phyloP scores from a whole-genome alignment of 768 basidiomycete species.

The Lepiota brunneoincarnata region DNA sequence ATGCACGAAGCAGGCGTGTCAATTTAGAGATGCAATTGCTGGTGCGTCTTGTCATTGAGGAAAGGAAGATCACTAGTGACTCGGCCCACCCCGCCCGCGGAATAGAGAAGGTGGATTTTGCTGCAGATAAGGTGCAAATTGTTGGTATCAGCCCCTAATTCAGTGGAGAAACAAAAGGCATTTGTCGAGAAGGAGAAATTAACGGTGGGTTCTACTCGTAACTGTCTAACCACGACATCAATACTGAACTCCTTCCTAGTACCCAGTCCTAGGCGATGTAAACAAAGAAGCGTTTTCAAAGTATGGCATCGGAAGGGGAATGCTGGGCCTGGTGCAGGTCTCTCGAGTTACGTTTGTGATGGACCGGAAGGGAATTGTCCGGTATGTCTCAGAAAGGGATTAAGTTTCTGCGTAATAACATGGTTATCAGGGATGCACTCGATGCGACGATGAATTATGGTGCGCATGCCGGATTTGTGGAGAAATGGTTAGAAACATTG shows the following conservation, averaged over 20 bases:
- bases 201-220: constrained; percentile 39
- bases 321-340: constrained; percentile 60
- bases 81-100: not conserved
- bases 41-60: constrained; percentile 36
- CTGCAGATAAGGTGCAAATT: constrained; percentile 58
- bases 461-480: constrained; percentile 70
- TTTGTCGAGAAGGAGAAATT: constrained; percentile 74
- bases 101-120: constrained; percentile 63
- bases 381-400: constrained; percentile 34
- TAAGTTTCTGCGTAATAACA: constrained; percentile 5
- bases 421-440: constrained; percentile 46
- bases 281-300: constrained; percentile 59
- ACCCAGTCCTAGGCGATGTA: constrained; percentile 75
- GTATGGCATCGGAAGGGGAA: constrained; percentile 62
- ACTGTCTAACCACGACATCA: not conserved
- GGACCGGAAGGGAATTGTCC: constrained; percentile 65
- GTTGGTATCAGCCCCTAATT: constrained; percentile 75
- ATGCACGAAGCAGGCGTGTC: constrained; percentile 80
- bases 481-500: constrained; percentile 59
- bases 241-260: constrained; percentile 38
- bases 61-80: not conserved
- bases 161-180: constrained; percentile 67
- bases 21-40: constrained; percentile 75
- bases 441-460: constrained; percentile 60
- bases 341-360: constrained; percentile 77